Percentiles rank a stretch among this genome's conserved stretches.
phyloP scores from a whole-genome alignment of 192 early-diverging fungal species.

The Phlyctochytrium arcticum region DNA sequence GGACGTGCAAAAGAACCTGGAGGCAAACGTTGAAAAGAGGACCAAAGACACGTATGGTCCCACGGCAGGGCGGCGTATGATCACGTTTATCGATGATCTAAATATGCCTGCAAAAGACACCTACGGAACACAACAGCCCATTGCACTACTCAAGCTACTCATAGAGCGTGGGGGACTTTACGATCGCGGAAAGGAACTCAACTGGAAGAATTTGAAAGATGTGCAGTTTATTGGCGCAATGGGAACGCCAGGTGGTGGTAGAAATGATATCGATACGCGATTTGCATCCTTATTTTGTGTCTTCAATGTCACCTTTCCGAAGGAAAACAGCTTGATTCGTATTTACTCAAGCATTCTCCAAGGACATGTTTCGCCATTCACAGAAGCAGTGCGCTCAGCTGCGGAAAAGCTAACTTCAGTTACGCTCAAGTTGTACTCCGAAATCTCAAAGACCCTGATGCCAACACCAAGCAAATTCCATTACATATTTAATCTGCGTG shows the following conservation, averaged over 20 bases:
- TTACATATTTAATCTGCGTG: constrained; percentile 62
- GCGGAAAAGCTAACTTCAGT: constrained; percentile 43
- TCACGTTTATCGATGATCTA: constrained; percentile 57
- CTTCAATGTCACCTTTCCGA: constrained; percentile 63
- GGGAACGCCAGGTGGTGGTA: constrained; percentile 63
- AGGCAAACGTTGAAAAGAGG: constrained; percentile 58
- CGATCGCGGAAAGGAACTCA: constrained; percentile 56
- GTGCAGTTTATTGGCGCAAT: constrained; percentile 55
- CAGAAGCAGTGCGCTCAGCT: constrained; percentile 34
- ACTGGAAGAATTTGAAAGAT: constrained; percentile 62
- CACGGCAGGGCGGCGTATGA: constrained; percentile 43
- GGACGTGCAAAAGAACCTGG: constrained; percentile 57
- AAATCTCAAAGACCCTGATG: constrained; percentile 52
- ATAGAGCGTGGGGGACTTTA: constrained; percentile 57
- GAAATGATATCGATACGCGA: constrained; percentile 58
- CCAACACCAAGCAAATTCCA: constrained; percentile 62
- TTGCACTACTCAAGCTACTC: constrained; percentile 55
- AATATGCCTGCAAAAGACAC: constrained; percentile 65
- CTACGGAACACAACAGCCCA: constrained; percentile 62
- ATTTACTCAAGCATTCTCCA: constrained; percentile 56
- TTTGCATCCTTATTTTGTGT: constrained; percentile 55
- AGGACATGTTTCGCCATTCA: constrained; percentile 48
- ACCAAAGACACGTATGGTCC: constrained; percentile 64
- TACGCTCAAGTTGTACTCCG: constrained; percentile 49
- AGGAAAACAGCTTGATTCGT: constrained; percentile 41